Evolutionary conservation across 108 stramenopile species (phyloP), one percentile per base, ranked within the genome.

Genomic region (Cyclotella cryptica): DNA sequence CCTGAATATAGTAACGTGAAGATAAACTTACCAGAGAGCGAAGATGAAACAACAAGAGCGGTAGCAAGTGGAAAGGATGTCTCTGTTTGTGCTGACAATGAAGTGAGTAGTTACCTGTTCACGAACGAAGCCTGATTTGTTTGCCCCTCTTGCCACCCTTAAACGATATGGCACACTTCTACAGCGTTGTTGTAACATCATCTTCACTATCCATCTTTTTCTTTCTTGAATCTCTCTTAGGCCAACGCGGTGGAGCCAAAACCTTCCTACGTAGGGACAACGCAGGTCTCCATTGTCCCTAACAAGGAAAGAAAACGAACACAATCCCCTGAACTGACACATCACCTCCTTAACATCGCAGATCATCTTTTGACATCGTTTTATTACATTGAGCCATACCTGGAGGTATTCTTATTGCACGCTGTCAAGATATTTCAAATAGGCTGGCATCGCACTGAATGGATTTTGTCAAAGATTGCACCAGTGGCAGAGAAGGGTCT

Each of bases 101-200:
- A 75, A 43, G 73, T 74, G 73, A 74, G 73, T 74, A 74, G 73
- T 74, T 74, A 63, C 41, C 55, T 65, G 12, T 74, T 74, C 64
- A 46, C 62, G 58, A 12, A 73, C 24, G 60, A 73, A 59, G 57
- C 72, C 17, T 61, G 17, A 73, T 49, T 45, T 45, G 35, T 29
- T 8, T 47, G 26, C 1, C 30, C 26, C 14, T 10, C 14, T 54
- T 11, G 13, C 19, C 1, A n/a, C 29, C 10, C 18, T 30, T 9
- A 24, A 8, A 24, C 18, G 11, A 35, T 35, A 35, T 2, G 35
- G 35, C 6, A 6, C 35, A 6, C 35, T 35, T 6, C 6, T 6
- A 35, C 2, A 5, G 35, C 2, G 35, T 35, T 6, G 2, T 35
- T 35, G 35, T 35, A 35, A 35, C 35, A 35, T 5, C 35, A 35